These are phyloP conservation scores for Dactylellina drechsleri DNA, from an alignment of 2,329 filamentous ascomycete genomes.

Conservation along the genomic window DNA sequence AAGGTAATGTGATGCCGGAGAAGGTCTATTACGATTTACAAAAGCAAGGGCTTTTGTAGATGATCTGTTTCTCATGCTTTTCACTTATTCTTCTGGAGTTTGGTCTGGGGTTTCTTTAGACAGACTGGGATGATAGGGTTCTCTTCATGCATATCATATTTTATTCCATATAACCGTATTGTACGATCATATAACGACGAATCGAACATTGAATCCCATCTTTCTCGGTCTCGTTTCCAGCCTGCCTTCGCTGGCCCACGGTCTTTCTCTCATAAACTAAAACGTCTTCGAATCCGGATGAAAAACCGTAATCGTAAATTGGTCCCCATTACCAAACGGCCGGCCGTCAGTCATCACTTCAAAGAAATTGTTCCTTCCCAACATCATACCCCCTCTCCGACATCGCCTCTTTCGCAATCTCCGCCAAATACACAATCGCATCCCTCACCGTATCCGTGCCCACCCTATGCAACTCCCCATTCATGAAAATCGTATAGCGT, in stretches of 20 bases:
- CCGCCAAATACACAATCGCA: background rate
- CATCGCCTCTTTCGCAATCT: background rate
- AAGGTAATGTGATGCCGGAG: slow-evolving; percentile 98
- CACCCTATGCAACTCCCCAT: background rate
- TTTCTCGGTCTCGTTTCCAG: no score
- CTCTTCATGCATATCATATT: background rate
- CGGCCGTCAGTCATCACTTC: background rate
- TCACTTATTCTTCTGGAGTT: slow-evolving; percentile 15
- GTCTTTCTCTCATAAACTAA: no score
- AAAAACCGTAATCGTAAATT: background rate
- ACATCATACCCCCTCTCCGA: slow-evolving; percentile 1
- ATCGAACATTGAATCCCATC: background rate
- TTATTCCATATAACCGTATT: background rate
- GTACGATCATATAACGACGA: background rate
- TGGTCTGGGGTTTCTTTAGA: slow-evolving; percentile 29
- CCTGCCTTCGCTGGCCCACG: no score
- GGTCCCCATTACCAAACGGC: background rate
- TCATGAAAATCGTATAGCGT: background rate
- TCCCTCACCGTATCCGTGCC: background rate
- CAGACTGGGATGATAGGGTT: slow-evolving; percentile 26
- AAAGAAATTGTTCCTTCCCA: background rate
- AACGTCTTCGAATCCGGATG: background rate
- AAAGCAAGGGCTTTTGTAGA: slow-evolving; percentile 50
- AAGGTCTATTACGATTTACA: slow-evolving; percentile 81
- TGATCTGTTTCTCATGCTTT: slow-evolving; percentile 3